Percentiles rank a stretch among this genome's conserved stretches.
phyloP scores from a whole-genome alignment of 495 filamentous ascomycete genomes.

The Trichoderma orchidacearum region DNA sequence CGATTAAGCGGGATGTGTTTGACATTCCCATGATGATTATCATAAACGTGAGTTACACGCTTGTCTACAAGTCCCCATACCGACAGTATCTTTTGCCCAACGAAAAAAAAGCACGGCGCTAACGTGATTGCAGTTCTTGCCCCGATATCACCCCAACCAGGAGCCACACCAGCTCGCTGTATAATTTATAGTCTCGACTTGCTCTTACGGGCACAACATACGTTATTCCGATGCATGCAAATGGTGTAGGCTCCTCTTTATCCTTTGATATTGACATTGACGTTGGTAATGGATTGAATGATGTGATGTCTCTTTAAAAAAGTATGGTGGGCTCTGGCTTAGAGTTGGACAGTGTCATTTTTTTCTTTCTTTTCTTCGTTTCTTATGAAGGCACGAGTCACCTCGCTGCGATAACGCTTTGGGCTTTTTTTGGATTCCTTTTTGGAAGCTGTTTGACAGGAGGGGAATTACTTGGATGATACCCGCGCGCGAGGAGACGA shows the following conservation, averaged over 20 bases:
- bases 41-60: conserved; percentile 65
- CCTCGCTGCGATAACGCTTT: neutral
- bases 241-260: neutral
- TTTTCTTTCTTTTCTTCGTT: neutral
- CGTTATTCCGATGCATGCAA: conserved; percentile 5
- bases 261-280: neutral
- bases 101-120: conserved; percentile 2
- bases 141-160: conserved; percentile 34
- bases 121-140: conserved; percentile 27
- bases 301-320: neutral
- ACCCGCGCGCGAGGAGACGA: neutral
- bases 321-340: neutral
- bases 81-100: neutral
- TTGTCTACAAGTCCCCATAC: neutral
- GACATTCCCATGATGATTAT: conserved; percentile 98
- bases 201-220: conserved; percentile 2
- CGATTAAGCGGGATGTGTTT: conserved; percentile 90
- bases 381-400: neutral
- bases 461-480: conserved; percentile 3
- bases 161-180: conserved; percentile 30
- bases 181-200: conserved; percentile 10
- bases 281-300: neutral
- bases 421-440: conserved; percentile 4
- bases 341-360: neutral
- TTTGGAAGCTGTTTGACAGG: conserved; percentile 1